Percentiles rank a stretch among this genome's conserved stretches.
These are phyloP conservation scores for Senecio squalidus DNA, from an alignment of 140 eudicot genomes.

Conservation along the genomic window DNA sequence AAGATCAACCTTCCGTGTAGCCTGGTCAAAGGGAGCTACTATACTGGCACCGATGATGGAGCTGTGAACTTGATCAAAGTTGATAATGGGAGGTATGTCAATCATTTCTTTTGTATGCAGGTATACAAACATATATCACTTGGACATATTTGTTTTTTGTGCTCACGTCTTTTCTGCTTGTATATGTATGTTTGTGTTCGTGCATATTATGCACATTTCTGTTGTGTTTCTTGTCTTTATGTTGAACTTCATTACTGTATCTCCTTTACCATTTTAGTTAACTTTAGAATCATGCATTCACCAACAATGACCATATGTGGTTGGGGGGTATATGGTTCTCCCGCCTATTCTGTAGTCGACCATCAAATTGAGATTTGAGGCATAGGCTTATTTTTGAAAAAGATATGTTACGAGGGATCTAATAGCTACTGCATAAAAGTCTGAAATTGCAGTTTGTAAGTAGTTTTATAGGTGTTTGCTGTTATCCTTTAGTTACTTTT, in stretches of 20 bases:
- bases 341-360: neutral
- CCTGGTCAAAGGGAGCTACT: constrained; percentile 97
- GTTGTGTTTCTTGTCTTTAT: neutral
- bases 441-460: neutral
- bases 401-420: neutral
- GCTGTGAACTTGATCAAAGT: constrained; percentile 91
- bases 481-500: neutral
- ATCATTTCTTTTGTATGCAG: neutral
- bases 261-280: neutral
- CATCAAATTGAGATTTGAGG: neutral
- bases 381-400: neutral
- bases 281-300: neutral
- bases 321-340: too few species aligned
- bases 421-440: neutral
- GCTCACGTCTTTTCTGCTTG: neutral
- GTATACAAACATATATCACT: neutral
- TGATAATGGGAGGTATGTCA: constrained; percentile 76
- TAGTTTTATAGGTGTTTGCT: neutral
- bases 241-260: neutral
- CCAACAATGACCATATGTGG: too few species aligned
- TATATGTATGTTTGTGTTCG: neutral
- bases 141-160: neutral
- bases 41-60: constrained; percentile 97
- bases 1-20: constrained; percentile 88
- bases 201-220: neutral